Percentiles rank a stretch among this genome's conserved stretches.
Conservation (phyloP, 306 rosid species). For the Astragalus membranaceus region DNA sequence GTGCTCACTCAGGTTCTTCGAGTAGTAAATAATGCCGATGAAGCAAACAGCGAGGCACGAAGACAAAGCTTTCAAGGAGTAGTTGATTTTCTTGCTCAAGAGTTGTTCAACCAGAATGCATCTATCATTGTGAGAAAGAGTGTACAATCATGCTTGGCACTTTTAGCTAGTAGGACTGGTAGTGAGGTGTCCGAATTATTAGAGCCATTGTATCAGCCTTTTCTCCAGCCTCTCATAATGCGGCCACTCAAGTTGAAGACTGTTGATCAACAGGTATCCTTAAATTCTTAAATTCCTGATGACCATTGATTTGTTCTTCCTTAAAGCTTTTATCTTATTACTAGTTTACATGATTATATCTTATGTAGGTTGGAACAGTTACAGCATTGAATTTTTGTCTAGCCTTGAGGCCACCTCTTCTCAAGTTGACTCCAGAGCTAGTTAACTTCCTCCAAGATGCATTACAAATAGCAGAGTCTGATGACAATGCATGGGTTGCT, state of each 20-base stretch:
- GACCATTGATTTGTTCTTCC: constrained; percentile 6
- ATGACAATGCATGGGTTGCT: constrained; percentile 83
- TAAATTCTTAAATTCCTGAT: constrained; percentile 18
- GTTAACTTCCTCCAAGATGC: constrained; percentile 98
- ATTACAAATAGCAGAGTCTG: constrained; percentile 94
- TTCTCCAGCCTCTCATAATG: constrained; percentile 88
- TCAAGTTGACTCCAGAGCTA: constrained; percentile 90
- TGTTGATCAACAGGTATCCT: constrained; percentile 89
- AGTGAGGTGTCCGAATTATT: constrained; percentile 98
- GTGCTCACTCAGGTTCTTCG: constrained; percentile 99
- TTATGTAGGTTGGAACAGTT: constrained; percentile 87
- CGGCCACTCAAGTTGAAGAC: constrained; percentile 80
- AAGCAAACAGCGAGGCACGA: constrained; percentile 93
- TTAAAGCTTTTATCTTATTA: constrained; percentile 10
- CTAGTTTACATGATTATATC: constrained; percentile 25
- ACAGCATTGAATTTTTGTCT: constrained; percentile 92
- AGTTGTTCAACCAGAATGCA: constrained; percentile 91
- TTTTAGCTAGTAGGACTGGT: constrained; percentile 96
- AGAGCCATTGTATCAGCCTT: constrained; percentile 73
- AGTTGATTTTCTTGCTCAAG: constrained; percentile 88
- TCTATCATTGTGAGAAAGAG: constrained; percentile 90
- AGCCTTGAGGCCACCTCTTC: constrained; percentile 97
- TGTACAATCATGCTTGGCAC: constrained; percentile 91
- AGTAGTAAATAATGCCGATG: constrained; percentile 95
- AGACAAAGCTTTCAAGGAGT: constrained; percentile 89